Evolutionary conservation across 1,284 basidiomycete species (phyloP), one percentile per base, ranked within the genome.

Genomic region (Apiotrichum gamsii): DNA sequence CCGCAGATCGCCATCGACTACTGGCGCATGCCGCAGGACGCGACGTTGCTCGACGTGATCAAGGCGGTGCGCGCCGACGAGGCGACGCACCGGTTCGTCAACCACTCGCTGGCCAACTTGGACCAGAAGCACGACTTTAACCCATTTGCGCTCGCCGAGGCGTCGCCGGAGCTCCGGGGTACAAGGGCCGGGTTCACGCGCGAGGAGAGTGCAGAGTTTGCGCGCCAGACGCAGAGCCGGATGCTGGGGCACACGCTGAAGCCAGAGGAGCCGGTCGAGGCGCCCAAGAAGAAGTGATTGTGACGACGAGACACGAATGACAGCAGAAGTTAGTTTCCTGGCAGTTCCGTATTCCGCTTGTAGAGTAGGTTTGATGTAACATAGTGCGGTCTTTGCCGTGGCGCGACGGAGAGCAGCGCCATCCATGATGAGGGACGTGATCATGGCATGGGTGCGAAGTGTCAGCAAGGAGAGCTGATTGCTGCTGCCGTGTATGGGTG

Each of bases 61-160:
- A 85, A 87, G 59, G 90, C 88, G 14, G 87, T 98, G 16, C 80
- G 87, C 44, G 90, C 89, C 13, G 94, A 98, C 70, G 94, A 97
- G 69, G 82, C 85, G 3, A 90, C 87, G 0, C 91, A 96, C 64
- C 79, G 91, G 47, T 94, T 90, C 61, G 88, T 90, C 54, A 93
- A 95, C 71, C 90, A 95, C 73, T 88, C 85, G 50, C 75, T 95
- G 19, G 90, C 90, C 10, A 90, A 90, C 69, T 76, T 96, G 40
- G 76, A 89, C 56, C 76, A 78, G 24, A 70, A 77, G 35, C 80
- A 78, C 33, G 91, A 95, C 67, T 81, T 90, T 55, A 95, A 93
- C 56, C 91, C 91, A 0, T 94, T 95, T 62, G 89, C 89, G 6
- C 74, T 94, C 30, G 79, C 83, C n/a, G 90, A 95, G 64, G 87